A percentile compares a stretch with the other conserved stretches of the same genome.
These are phyloP conservation scores for Conoideocrella luteorostrata DNA, from an alignment of 2,329 filamentous ascomycete genomes.

Conservation along the genomic window DNA sequence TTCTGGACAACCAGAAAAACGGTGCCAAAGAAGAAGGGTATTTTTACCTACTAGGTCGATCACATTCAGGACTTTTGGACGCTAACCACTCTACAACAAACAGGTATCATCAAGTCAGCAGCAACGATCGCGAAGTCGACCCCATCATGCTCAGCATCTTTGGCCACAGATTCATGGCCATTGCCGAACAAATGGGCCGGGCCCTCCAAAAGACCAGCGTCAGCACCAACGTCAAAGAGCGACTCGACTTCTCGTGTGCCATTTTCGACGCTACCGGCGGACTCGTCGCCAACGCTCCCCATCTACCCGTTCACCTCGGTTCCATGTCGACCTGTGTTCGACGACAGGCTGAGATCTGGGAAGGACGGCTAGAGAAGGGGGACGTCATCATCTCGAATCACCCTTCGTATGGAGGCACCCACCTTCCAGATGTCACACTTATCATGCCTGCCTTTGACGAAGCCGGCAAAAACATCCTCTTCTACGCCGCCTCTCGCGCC, in stretches of 20 bases:
- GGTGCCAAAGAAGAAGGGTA: conserved; percentile 27
- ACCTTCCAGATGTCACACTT: conserved; percentile 76
- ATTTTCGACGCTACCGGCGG: conserved; percentile 71
- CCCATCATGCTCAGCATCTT: conserved; percentile 77
- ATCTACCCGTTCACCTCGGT: conserved; percentile 73
- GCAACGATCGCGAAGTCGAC: conserved; percentile 43
- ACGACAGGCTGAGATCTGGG: conserved; percentile 73
- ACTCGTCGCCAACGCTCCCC: conserved; percentile 71
- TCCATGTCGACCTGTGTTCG: conserved; percentile 78
- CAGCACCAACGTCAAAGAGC: conserved; percentile 75
- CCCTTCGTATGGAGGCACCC: conserved; percentile 75
- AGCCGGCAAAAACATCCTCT: conserved; percentile 62
- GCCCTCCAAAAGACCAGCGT: conserved; percentile 76
- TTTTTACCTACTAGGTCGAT: too few species aligned
- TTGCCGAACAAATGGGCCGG: conserved; percentile 78
- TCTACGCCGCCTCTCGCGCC: conserved; percentile 73
- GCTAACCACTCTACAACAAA: background rate
- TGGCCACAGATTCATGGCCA: conserved; percentile 78
- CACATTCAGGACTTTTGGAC: too few species aligned
- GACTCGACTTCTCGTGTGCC: conserved; percentile 76
- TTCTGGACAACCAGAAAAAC: conserved; percentile 71
- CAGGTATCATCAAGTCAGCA: conserved; percentile 16
- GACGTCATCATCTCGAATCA: conserved; percentile 82
- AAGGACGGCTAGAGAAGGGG: conserved; percentile 67
- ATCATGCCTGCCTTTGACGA: conserved; percentile 69